Evolutionary conservation across 495 filamentous ascomycete species (phyloP).

Genomic region (Trichoderma orchidacearum): DNA sequence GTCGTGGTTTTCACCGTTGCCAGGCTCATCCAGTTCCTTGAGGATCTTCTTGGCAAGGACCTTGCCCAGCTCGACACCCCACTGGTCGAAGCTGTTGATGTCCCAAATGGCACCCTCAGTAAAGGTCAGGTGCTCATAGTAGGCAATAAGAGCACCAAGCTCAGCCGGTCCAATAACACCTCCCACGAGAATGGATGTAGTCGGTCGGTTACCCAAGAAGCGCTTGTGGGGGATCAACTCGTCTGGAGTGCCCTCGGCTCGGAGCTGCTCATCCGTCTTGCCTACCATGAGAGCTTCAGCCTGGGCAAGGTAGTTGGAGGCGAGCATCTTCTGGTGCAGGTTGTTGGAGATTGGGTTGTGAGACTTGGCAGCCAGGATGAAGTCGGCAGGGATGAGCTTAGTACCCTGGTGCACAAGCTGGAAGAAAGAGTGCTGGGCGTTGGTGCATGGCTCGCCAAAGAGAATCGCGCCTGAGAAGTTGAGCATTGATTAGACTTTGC

Average conservation of each 20-base stretch:
- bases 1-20: constrained; percentile 63
- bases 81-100: constrained; percentile 99
- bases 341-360: constrained; percentile 90
- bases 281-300: constrained; percentile 97
- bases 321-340: constrained; percentile 97
- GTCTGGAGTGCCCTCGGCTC: constrained; percentile 69
- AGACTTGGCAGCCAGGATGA: constrained; percentile 87
- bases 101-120: constrained; percentile 97
- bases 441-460: constrained; percentile 96
- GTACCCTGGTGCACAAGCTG: constrained; percentile 98
- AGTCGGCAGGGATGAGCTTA: constrained; percentile 96
- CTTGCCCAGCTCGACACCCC: constrained; percentile 98
- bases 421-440: constrained; percentile 99
- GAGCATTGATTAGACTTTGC: too few relatives aligned
- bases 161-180: constrained; percentile 83
- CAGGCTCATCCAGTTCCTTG: constrained; percentile 60
- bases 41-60: constrained; percentile 84
- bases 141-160: constrained; percentile 88
- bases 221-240: constrained; percentile 93
- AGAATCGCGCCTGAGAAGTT: constrained; percentile 46
- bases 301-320: constrained; percentile 97
- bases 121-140: constrained; percentile 98
- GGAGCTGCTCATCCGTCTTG: constrained; percentile 82
- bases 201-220: constrained; percentile 94
- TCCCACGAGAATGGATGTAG: constrained; percentile 84